A percentile compares a stretch with the other conserved stretches of the same genome.
Evolutionary conservation across 768 basidiomycete species (phyloP).

Genomic region (Termitomyces sp.): DNA sequence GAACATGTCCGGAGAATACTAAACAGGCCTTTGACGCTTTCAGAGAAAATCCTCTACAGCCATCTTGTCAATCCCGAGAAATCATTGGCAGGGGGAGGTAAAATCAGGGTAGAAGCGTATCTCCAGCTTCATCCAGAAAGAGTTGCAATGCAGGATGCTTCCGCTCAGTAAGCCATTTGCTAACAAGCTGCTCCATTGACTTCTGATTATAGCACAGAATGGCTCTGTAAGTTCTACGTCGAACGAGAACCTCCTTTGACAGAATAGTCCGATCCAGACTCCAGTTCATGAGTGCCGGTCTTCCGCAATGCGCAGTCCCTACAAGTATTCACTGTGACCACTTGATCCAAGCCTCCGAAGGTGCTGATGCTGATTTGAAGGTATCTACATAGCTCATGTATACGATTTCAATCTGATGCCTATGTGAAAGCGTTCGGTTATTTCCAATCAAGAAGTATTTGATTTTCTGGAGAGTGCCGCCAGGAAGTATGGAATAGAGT

Average conservation of each 20-base stretch:
- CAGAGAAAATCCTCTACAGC: constrained; percentile 96
- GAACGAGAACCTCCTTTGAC: not conserved
- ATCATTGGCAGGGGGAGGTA: constrained; percentile 56
- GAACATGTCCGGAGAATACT: constrained; percentile 63
- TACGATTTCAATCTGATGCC: not conserved
- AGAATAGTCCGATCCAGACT: constrained; percentile 41
- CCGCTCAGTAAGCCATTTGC: constrained; percentile 63
- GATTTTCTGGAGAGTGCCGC: constrained; percentile 94
- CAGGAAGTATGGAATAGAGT: constrained; percentile 91
- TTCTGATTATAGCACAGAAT: constrained; percentile 42
- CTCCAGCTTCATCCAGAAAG: constrained; percentile 88
- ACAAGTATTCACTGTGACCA: constrained; percentile 97
- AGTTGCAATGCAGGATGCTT: constrained; percentile 97
- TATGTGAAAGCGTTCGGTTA: constrained; percentile 62
- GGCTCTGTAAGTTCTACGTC: constrained; percentile 56
- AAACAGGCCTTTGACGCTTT: constrained; percentile 81
- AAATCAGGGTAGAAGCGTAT: constrained; percentile 81
- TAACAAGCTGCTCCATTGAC: constrained; percentile 3
- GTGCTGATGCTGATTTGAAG: constrained; percentile 82
- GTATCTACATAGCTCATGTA: constrained; percentile 28
- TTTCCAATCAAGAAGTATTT: constrained; percentile 93
- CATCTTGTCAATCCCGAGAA: constrained; percentile 81
- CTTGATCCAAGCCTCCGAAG: constrained; percentile 89
- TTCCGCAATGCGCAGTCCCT: constrained; percentile 78
- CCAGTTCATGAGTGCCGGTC: constrained; percentile 97